Percentiles rank a stretch among this genome's conserved stretches.
These are phyloP conservation scores for Globisporangium okanoganense DNA, from an alignment of 352 stramenopile genomes.

Conservation along the genomic window DNA sequence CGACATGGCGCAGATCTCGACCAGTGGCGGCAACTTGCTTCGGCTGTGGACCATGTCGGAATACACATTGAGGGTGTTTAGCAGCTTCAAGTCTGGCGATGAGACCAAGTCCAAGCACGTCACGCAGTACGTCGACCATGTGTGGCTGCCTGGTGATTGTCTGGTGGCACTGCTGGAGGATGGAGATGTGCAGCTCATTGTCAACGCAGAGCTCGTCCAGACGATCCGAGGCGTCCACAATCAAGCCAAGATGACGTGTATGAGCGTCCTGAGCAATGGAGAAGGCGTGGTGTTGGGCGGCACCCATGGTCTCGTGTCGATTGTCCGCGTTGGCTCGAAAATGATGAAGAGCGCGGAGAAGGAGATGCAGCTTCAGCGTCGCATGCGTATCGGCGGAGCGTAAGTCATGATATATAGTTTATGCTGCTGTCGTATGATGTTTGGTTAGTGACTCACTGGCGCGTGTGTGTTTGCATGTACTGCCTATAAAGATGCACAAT, in stretches of 20 bases:
- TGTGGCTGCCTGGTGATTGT: conserved; percentile 64
- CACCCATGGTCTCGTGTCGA: conserved; percentile 50
- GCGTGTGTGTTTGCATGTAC: background rate
- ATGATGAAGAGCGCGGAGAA: conserved; percentile 54
- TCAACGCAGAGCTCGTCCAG: conserved; percentile 71
- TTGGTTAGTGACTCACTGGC: background rate
- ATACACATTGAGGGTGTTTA: conserved; percentile 65
- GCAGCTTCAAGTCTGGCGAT: conserved; percentile 74
- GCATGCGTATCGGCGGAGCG: conserved; percentile 48
- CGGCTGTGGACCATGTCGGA: conserved; percentile 73
- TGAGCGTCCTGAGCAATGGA: conserved; percentile 39
- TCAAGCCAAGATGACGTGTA: conserved; percentile 28
- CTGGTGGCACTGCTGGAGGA: conserved; percentile 66
- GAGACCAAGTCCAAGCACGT: conserved; percentile 48
- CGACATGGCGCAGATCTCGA: conserved; percentile 78
- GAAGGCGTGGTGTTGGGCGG: conserved; percentile 59
- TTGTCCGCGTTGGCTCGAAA: conserved; percentile 52
- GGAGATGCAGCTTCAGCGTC: conserved; percentile 64
- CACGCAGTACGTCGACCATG: conserved; percentile 60
- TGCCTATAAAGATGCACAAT: conserved; percentile 35
- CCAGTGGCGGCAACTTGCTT: conserved; percentile 60
- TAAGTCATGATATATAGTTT: conserved; percentile 13
- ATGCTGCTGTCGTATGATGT: no score
- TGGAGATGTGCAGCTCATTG: conserved; percentile 68
- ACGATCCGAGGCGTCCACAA: conserved; percentile 62